A percentile compares a stretch with the other conserved stretches of the same genome.
phyloP scores from a whole-genome alignment of 495 filamentous ascomycete genomes.

The Terfezia claveryi region DNA sequence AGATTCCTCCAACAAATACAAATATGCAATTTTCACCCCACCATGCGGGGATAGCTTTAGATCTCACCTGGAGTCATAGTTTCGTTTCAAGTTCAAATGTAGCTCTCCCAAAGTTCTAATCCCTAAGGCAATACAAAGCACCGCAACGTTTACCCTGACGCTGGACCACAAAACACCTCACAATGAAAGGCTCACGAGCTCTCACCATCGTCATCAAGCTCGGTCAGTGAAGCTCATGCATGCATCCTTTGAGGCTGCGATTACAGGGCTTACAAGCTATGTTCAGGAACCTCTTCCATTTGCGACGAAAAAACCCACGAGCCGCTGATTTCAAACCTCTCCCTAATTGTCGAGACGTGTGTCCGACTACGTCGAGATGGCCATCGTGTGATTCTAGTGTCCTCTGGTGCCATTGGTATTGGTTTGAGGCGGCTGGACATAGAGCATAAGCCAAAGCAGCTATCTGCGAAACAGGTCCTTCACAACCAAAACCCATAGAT shows the following conservation, averaged over 20 bases:
- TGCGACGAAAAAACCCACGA: constrained; percentile 94
- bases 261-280: neutral
- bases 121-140: too few relatives aligned
- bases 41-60: too few relatives aligned
- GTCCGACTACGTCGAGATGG: constrained; percentile 70
- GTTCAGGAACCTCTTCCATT: constrained; percentile 80
- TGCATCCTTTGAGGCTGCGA: neutral
- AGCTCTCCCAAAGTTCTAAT: too few relatives aligned
- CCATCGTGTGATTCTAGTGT: constrained; percentile 83
- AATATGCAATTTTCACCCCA: too few relatives aligned
- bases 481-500: neutral
- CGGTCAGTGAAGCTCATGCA: constrained; percentile 34
- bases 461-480: constrained; percentile 58
- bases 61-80: too few relatives aligned
- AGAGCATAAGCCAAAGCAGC: constrained; percentile 65
- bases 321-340: constrained; percentile 76
- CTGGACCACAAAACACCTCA: neutral
- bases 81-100: too few relatives aligned
- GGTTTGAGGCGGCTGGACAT: constrained; percentile 76
- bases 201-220: constrained; percentile 82
- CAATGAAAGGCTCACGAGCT: constrained; percentile 25
- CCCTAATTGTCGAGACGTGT: constrained; percentile 78
- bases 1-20: too few relatives aligned
- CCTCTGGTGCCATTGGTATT: constrained; percentile 88
- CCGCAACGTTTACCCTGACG: too few relatives aligned